A percentile compares a stretch with the other conserved stretches of the same genome.
Conservation (phyloP, 768 basidiomycete genomes). For the Hygrophorus pudorinus region DNA sequence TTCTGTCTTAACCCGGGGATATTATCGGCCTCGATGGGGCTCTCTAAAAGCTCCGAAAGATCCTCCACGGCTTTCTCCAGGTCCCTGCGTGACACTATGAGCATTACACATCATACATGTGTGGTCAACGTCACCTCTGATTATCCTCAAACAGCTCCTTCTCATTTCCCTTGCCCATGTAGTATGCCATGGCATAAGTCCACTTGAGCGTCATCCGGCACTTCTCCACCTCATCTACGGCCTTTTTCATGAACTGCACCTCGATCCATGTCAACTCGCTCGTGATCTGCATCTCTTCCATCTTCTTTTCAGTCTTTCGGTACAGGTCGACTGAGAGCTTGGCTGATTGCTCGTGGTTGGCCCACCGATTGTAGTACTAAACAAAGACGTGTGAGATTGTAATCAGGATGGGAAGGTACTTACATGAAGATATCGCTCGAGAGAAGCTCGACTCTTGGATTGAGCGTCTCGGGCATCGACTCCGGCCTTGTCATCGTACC, state of each 20-base stretch:
- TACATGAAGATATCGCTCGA: conserved; percentile 95
- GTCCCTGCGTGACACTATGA: conserved; percentile 43
- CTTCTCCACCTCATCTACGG: conserved; percentile 83
- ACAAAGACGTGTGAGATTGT: not conserved
- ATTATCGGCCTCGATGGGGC: conserved; percentile 77
- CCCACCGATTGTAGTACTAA: conserved; percentile 99
- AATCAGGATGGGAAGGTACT: conserved; percentile 20
- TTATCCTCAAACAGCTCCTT: conserved; percentile 98
- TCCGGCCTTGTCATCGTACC: conserved; percentile 88
- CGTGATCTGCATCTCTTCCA: conserved; percentile 98
- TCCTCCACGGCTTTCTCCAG: conserved; percentile 94
- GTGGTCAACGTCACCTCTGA: conserved; percentile 49
- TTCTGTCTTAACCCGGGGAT: conserved; percentile 80
- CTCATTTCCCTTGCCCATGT: conserved; percentile 80
- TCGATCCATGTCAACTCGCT: conserved; percentile 96
- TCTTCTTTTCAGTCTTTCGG: conserved; percentile 97
- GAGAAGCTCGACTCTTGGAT: conserved; percentile 77
- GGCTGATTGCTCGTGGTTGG: conserved; percentile 99
- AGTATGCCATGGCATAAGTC: conserved; percentile 99
- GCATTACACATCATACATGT: too few relatives aligned
- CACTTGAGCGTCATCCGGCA: conserved; percentile 96
- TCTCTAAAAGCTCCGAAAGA: conserved; percentile 85
- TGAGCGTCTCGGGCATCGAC: conserved; percentile 88
- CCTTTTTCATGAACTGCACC: conserved; percentile 98
- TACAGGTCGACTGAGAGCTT: conserved; percentile 91